Evolutionary conservation across 106 monocot genomes (phyloP).

Genomic region (Acorus calamus): DNA sequence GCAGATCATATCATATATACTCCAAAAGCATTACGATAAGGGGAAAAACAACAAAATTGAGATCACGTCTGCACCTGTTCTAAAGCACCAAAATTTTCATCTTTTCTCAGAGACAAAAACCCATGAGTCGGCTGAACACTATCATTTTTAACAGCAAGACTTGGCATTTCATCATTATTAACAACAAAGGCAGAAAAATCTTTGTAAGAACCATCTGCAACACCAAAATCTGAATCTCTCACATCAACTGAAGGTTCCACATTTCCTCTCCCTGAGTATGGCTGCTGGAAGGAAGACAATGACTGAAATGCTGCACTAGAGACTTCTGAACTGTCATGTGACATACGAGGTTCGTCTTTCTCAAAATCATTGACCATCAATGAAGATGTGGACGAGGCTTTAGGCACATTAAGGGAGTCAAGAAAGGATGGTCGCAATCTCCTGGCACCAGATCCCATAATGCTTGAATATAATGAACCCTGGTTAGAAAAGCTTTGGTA

Average conservation of each 20-base stretch:
- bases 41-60: no score
- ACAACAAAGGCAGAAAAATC: slow-evolving; percentile 12
- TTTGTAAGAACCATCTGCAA: slow-evolving; percentile 9
- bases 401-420: slow-evolving; percentile 60
- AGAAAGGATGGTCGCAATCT: slow-evolving; percentile 82
- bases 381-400: slow-evolving; percentile 30
- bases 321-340: slow-evolving; percentile 16
- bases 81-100: slow-evolving; percentile 80
- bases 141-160: slow-evolving; percentile 9
- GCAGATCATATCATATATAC: no score
- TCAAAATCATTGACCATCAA: slow-evolving; percentile 10
- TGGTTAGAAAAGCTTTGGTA: slow-evolving; percentile 27
- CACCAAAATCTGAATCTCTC: slow-evolving; percentile 6
- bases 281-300: slow-evolving; percentile 13
- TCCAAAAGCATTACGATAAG: no score
- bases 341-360: slow-evolving; percentile 23
- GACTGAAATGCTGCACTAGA: slow-evolving; percentile 16
- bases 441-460: slow-evolving; percentile 20
- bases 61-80: slow-evolving; percentile 60
- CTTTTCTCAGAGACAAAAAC: slow-evolving; percentile 25
- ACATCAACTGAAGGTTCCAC: slow-evolving; percentile 13
- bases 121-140: slow-evolving; percentile 8
- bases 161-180: slow-evolving; percentile 9
- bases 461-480: slow-evolving; percentile 21
- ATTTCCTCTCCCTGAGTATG: slow-evolving; percentile 5